Evolutionary conservation across 2,329 filamentous ascomycete genomes (phyloP).

Genomic region (Botrytis medusae): DNA sequence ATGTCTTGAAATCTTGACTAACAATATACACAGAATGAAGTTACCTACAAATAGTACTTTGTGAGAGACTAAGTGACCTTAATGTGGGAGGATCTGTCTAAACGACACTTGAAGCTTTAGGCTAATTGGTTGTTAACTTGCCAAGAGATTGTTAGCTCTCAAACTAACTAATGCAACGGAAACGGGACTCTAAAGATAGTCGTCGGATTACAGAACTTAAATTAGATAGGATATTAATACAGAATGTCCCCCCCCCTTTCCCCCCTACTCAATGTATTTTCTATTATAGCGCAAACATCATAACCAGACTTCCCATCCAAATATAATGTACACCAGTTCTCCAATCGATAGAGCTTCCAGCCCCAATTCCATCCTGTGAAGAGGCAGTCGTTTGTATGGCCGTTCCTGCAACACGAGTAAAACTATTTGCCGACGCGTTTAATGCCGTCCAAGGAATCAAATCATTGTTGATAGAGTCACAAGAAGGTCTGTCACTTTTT

Average conservation of each 20-base stretch:
- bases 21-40: neutral
- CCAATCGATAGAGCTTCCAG: constrained; percentile 39
- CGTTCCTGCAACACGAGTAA: constrained; percentile 36
- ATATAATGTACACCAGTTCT: constrained; percentile 40
- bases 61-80: neutral
- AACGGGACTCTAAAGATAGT: neutral
- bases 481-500: constrained; percentile 46
- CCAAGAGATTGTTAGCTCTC: neutral
- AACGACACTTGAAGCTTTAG: neutral
- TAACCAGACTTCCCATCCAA: constrained; percentile 39
- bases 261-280: neutral
- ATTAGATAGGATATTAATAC: neutral
- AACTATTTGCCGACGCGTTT: constrained; percentile 40
- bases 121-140: neutral
- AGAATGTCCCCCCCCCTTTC: neutral
- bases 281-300: constrained; percentile 39
- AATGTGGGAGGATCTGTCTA: neutral
- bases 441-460: constrained; percentile 50
- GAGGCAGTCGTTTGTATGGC: constrained; percentile 38
- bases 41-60: neutral
- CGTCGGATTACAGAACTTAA: neutral
- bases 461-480: constrained; percentile 53
- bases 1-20: neutral
- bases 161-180: neutral
- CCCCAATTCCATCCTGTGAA: constrained; percentile 40